These are phyloP conservation scores for Arachis stenosperma DNA, from an alignment of 306 rosid species.

Conservation along the genomic window DNA sequence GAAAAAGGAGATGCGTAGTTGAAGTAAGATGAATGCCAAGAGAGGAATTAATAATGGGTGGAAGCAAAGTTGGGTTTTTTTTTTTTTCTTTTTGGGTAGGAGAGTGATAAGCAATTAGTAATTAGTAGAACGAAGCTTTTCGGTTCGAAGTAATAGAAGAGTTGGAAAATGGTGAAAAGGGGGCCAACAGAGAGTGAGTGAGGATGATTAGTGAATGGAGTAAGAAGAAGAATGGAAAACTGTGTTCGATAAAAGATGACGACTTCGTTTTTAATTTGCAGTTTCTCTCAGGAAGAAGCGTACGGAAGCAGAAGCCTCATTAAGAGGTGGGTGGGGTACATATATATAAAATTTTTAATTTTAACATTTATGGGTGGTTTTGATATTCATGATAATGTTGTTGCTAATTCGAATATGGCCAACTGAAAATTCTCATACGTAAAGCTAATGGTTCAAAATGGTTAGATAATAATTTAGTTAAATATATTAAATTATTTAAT, in stretches of 20 bases:
- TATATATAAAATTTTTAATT: no score
- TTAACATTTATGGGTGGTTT: no score
- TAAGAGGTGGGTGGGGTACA: background rate
- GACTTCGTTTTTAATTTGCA: background rate
- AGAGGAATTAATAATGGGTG: background rate
- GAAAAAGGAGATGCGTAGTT: background rate
- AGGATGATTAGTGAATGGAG: conserved; percentile 5
- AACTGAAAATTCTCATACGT: no score
- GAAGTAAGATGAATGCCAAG: conserved; percentile 25
- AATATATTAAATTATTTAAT: no score
- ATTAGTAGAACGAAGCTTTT: background rate
- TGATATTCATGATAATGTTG: no score
- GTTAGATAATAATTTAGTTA: no score
- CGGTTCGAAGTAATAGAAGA: background rate
- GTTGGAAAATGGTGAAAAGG: background rate
- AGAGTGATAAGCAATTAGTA: background rate
- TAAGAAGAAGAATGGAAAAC: conserved; percentile 10
- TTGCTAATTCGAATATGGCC: no score
- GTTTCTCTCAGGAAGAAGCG: background rate
- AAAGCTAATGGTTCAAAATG: no score
- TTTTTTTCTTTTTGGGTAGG: background rate
- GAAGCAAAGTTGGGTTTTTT: conserved; percentile 20
- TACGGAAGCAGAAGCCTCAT: background rate
- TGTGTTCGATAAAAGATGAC: no score
- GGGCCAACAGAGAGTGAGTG: background rate